Base-by-base conservation (phyloP, 805 yeast species). In the Ogataea parapolymorpha region DNA sequence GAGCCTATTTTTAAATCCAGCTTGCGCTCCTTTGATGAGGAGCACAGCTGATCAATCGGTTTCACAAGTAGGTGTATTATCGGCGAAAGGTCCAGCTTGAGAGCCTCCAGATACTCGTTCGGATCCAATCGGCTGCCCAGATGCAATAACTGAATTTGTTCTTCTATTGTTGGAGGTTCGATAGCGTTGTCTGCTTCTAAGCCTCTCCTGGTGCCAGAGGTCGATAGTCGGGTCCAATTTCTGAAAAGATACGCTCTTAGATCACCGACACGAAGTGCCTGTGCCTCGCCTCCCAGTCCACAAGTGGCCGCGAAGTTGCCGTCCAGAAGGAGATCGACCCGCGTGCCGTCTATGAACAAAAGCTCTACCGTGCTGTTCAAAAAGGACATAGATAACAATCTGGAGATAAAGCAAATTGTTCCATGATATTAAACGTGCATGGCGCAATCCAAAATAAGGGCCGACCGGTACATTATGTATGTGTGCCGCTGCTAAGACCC, bases 71-170 rank as follows among this genome's bases (percentile, higher is more conserved):
- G 37, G 38, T 62, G 67, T 3, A 62, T 24, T 1, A 61, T 45
- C 2, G 56, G 55, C 5, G 65, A 62, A 6, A 51, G 15, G 0
- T 23, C 34, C 5, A 62, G 25, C 37, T 60, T 54, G 22, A 63
- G 43, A 2, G 52, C 17, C n/a, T 35, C 35, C 15, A 63, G 12
- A 2, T 22, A 16, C 1, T 41, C 48, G 33, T 55, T 54, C 2
- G 65, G 63, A 31, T 60, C 53, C 8, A 63, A 37, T 35, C 64
- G 44, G 28, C 43, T 41, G 2, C 67, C 67, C 14, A 59, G 33
- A 44, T 62, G 63, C 6, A 63, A 36, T 11, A 63, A 35, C 37
- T 62, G 66, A 6, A 62, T 46, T 40, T 62, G 62, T 3, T 62
- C 60, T 3, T 48, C 53, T 10, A 39, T 24, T 6, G 35, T 22